Conservation (phyloP, 495 filamentous ascomycete species). For the Amniculicola lignicola region DNA sequence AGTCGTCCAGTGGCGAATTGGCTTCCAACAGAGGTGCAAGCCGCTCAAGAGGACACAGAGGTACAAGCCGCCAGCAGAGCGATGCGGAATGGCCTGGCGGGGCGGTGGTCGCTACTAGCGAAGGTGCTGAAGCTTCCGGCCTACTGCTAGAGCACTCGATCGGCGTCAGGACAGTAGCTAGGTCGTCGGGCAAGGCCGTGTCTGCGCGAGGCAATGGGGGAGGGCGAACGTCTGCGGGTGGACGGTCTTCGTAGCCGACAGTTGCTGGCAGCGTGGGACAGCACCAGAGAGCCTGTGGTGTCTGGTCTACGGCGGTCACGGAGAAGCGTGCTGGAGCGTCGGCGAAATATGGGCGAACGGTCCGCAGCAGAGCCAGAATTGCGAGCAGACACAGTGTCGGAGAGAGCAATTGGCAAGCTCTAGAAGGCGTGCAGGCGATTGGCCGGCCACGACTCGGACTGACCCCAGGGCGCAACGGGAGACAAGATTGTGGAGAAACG, state of each 20-base stretch:
- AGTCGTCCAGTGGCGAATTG: conserved; percentile 16
- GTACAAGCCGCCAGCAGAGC: too few species aligned
- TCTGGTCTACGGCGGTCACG: too few species aligned
- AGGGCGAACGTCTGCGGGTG: conserved; percentile 4
- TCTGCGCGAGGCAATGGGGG: too few species aligned
- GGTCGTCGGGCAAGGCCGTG: conserved; percentile 6
- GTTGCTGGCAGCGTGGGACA: conserved; percentile 2
- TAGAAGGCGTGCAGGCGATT: conserved; percentile 18
- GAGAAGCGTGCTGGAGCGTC: conserved; percentile 22
- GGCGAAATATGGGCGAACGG: conserved; percentile 15
- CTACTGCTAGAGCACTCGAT: background rate
- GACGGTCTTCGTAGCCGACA: background rate
- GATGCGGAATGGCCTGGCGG: too few species aligned
- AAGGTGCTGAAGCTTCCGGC: background rate
- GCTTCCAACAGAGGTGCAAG: conserved; percentile 1
- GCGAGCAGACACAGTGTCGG: conserved; percentile 24
- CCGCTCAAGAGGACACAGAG: conserved; percentile 9
- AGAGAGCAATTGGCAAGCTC: conserved; percentile 30
- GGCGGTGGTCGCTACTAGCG: background rate
- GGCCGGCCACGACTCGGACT: conserved; percentile 18
- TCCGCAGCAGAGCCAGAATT: conserved; percentile 23
- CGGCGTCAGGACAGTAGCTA: conserved; percentile 2
- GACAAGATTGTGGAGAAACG: conserved; percentile 26
- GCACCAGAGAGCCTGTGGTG: too few species aligned
- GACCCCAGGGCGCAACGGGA: conserved; percentile 20